phyloP scores from a whole-genome alignment of 257 asterid genomes.

The Catharanthus roseus region DNA sequence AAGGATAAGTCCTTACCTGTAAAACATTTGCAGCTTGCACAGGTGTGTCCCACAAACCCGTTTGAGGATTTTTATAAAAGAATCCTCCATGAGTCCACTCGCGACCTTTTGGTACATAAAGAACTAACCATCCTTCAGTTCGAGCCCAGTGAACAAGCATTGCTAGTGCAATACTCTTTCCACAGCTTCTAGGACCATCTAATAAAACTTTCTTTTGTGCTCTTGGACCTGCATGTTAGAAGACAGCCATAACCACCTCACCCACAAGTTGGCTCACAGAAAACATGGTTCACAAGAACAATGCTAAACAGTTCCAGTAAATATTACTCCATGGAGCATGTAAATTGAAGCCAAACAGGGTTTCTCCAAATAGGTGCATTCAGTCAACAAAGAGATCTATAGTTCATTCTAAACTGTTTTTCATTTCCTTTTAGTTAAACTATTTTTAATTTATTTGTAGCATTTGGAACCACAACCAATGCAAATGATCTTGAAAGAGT shows the following conservation, averaged over 20 bases:
- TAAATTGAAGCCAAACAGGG: background rate
- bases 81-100: conserved; percentile 95
- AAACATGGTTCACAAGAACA: conserved; percentile 1
- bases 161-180: conserved; percentile 90
- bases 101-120: conserved; percentile 77
- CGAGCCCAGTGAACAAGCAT: conserved; percentile 99
- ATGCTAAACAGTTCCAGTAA: background rate
- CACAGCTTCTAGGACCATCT: conserved; percentile 86
- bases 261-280: background rate
- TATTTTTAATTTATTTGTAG: background rate
- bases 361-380: background rate
- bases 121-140: conserved; percentile 93
- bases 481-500: background rate
- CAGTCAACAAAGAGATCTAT: background rate
- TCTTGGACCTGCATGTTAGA: conserved; percentile 51
- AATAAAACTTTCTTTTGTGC: conserved; percentile 63
- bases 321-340: background rate
- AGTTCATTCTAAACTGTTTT: background rate
- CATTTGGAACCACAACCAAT: background rate
- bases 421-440: no score
- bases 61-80: conserved; percentile 67
- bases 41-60: conserved; percentile 94
- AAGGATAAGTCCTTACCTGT: conserved; percentile 35
- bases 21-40: conserved; percentile 73
- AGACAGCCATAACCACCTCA: conserved; percentile 11